phyloP scores from a whole-genome alignment of 208 protist species.

The Wallacemonas collosoma region DNA sequence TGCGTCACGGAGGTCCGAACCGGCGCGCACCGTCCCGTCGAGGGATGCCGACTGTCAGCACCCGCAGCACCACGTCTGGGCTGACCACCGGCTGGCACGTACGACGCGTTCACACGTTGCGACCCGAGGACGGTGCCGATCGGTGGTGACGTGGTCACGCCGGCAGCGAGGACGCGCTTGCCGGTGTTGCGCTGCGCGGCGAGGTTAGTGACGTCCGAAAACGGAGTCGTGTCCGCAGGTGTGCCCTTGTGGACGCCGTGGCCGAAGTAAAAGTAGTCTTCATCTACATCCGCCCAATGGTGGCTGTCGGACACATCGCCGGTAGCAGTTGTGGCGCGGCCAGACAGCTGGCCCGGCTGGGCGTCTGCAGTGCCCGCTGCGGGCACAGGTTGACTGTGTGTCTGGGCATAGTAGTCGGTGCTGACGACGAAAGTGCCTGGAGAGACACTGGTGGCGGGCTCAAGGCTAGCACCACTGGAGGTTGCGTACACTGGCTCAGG shows the following conservation, averaged over 20 bases:
- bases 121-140: slow-evolving; percentile 45
- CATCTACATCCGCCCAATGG: slow-evolving; percentile 54
- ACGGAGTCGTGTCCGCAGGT: background rate
- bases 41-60: background rate
- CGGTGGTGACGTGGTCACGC: slow-evolving; percentile 37
- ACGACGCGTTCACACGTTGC: slow-evolving; percentile 32
- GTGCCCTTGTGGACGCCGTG: slow-evolving; percentile 16
- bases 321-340: too few species aligned
- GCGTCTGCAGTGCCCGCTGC: background rate
- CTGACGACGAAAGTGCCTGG: slow-evolving; percentile 64
- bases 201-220: slow-evolving; percentile 8
- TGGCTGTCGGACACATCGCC: background rate
- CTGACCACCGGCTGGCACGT: background rate
- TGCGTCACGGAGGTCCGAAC: background rate
- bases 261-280: slow-evolving; percentile 90
- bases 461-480: slow-evolving; percentile 3
- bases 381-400: background rate
- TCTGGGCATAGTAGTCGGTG: slow-evolving; percentile 37
- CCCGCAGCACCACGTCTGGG: background rate
- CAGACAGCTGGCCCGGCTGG: background rate
- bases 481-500: background rate
- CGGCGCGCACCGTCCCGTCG: background rate
- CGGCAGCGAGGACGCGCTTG: background rate
- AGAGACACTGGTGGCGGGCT: slow-evolving; percentile 47
- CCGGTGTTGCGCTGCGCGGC: background rate